phyloP scores from a whole-genome alignment of 2,329 filamentous ascomycete species.

The Triangularia verruculosa region DNA sequence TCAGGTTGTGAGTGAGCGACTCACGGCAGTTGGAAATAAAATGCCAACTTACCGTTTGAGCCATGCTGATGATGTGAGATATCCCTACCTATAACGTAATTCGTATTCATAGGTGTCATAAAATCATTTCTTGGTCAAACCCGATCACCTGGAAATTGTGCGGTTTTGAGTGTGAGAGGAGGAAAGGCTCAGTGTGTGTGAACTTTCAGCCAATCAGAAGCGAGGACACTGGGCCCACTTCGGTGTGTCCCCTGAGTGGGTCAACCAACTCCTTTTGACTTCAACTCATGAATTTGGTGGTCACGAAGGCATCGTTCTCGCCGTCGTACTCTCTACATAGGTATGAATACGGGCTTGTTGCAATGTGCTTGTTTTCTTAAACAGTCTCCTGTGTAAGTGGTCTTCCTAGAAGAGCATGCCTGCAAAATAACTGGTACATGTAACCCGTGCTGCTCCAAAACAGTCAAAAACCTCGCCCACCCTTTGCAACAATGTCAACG shows the following conservation, averaged over 20 bases:
- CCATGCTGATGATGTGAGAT: constrained; percentile 11
- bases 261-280: background rate
- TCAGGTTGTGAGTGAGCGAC: constrained; percentile 5
- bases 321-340: too few species aligned
- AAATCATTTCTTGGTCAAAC: background rate
- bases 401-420: too few species aligned
- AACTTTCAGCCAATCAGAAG: background rate
- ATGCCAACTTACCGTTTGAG: constrained; percentile 14
- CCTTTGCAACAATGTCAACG: too few species aligned
- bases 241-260: background rate
- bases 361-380: too few species aligned
- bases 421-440: too few species aligned
- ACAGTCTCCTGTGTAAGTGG: too few species aligned
- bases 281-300: background rate
- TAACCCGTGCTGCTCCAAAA: too few species aligned
- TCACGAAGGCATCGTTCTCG: background rate
- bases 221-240: background rate
- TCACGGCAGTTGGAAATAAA: background rate
- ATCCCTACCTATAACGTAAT: background rate
- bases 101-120: constrained; percentile 3
- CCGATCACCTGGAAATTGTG: background rate
- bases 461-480: too few species aligned
- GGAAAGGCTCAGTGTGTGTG: background rate
- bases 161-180: background rate
- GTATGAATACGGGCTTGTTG: too few species aligned